Base-by-base conservation (phyloP, 2,329 filamentous ascomycete species). In the Nemania serpens region DNA sequence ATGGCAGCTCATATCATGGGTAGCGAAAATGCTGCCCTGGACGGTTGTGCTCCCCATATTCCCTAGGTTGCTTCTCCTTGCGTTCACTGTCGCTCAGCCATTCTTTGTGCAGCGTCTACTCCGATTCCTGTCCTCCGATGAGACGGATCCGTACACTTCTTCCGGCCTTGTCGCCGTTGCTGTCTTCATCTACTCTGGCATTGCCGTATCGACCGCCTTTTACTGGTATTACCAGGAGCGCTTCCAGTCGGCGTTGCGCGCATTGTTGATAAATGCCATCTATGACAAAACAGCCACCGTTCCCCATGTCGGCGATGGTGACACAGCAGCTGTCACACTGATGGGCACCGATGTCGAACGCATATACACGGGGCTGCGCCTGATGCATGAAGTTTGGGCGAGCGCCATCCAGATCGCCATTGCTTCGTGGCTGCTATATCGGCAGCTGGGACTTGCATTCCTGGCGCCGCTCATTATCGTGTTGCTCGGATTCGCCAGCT, bases 261-360 rank as follows among this genome's bases (percentile, higher is more conserved):
- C 22, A 33, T 20, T 33, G 11, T 29, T 50, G n/a, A 22, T 33
- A 15, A 29, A 25, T 22, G 47, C 47, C 10, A 29, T 50, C 13
- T 50, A 50, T 29, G 37, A 20, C 17, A 50, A 50, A 25, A 25
- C 47, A n/a, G 15, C 47, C 20, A 29, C 34, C 4, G 18, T n/a
- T 12, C 22, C 47, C 22, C 47, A 33, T 2, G 29, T 22, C n/a
- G 34, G 47, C 37, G 12, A n/a, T 15, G 29, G 17, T 11, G n/a
- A 33, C 10, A 25, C 47, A 11, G 47, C 47, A 22, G 34, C 47
- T 25, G 9, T 50, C 47, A 39, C 47, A 33, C 12, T 50, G 11
- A 50, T 50, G 47, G 29, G 47, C 47, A 39, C 34, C 22, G 47
- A 50, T 15, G 34, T 50, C n/a, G 47, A 50, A 25, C 47, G 47